Base-by-base conservation (phyloP, 2,329 filamentous ascomycete species). In the Colletotrichum truncatum region DNA sequence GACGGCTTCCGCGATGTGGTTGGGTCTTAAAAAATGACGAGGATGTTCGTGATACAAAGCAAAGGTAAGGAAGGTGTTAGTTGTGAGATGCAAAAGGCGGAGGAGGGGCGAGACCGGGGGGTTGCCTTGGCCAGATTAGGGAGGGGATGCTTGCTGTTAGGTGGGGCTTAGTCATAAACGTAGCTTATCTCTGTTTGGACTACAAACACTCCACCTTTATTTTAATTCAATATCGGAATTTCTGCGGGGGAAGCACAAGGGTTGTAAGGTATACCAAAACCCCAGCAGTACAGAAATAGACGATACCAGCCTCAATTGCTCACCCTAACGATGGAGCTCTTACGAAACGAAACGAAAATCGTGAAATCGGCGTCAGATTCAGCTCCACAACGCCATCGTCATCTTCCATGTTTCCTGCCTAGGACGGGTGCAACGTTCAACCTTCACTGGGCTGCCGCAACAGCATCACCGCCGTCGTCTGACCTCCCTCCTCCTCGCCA, bases 401-500 rank as follows among this genome's bases (percentile, higher is more conserved):
- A n/a, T 32, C 12, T 32, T 12, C 30, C 6, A 6, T 32, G 30
- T 12, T 7, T 12, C 30, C 12, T 12, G 12, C 30, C 30, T 12
- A 7, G 7, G 30, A 32, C 30, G 12, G 30, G 7, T 6, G 30
- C 30, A 32, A 6, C 6, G 30, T 6, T 6, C 30, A 32, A 32
- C 7, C 30, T 7, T 6, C 30, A 32, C 7, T 32, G 30, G 21
- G 26, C 34, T 23, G 26, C 26, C 18, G n/a, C 36, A 32, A 53
- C 51, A 26, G 12, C 34, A 39, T 39, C 49, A 39, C 34, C 51
- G 18, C 21, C 51, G 39, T 21, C 32, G 48, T 64, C 62, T 61
- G 43, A 64, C 62, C 56, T 39, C 57, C 51, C 38, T 48, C 21
- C n/a, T 18, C 18, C 28, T 48, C 41, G 41, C 32, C 36, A 26